Evolutionary conservation across 2,329 filamentous ascomycete genomes (phyloP).

Genomic region (Penicillium polonicum): DNA sequence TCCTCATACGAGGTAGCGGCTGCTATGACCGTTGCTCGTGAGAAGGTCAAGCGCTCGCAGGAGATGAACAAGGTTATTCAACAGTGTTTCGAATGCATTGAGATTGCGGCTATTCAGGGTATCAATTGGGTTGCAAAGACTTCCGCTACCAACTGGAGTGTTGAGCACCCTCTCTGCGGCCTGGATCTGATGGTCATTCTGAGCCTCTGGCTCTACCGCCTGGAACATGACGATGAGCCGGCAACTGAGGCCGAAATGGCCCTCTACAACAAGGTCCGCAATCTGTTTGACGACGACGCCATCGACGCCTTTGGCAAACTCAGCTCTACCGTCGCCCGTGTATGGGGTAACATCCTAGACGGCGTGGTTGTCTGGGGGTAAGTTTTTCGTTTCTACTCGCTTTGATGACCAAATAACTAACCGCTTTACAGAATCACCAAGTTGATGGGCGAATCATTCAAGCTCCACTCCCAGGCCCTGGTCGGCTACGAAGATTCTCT

Average conservation of each 20-base stretch:
- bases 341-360: conserved; percentile 98
- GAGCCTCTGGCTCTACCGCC: conserved; percentile 95
- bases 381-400: conserved; percentile 46
- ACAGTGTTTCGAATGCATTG: conserved; percentile 95
- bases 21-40: conserved; percentile 90
- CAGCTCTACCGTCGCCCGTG: conserved; percentile 89
- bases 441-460: conserved; percentile 97
- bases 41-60: conserved; percentile 88
- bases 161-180: conserved; percentile 94
- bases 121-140: conserved; percentile 98
- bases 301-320: conserved; percentile 81
- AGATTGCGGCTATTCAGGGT: conserved; percentile 89
- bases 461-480: conserved; percentile 90
- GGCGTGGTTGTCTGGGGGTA: conserved; percentile 99
- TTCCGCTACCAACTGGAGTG: conserved; percentile 97
- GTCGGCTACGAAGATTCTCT: conserved; percentile 81
- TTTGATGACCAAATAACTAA: conserved; percentile 11
- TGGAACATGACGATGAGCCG: conserved; percentile 97
- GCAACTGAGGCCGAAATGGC: conserved; percentile 44
- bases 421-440: conserved; percentile 53
- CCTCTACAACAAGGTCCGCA: conserved; percentile 68
- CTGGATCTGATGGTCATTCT: conserved; percentile 98
- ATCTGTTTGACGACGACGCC: conserved; percentile 81
- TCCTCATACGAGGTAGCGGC: conserved; percentile 95
- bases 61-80: conserved; percentile 99